Percentiles rank a stretch among this genome's conserved stretches.
Conservation (phyloP, 192 early-diverging fungal genomes). For the Coemansia sp. region DNA sequence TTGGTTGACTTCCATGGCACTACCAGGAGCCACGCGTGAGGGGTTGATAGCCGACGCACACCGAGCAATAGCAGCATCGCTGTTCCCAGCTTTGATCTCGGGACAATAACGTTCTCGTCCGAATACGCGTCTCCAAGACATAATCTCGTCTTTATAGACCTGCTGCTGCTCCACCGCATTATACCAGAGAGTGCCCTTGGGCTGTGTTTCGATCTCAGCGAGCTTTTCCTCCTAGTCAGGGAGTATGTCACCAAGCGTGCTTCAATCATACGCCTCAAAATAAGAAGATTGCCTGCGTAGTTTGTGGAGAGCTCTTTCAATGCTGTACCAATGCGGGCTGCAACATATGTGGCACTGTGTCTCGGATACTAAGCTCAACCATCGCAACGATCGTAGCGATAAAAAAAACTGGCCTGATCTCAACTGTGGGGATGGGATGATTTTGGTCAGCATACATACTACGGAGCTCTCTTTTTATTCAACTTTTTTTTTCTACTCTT, state of each 20-base stretch:
- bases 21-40: constrained; percentile 27
- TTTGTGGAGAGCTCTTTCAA: no score
- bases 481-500: constrained; percentile 7
- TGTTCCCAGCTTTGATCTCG: constrained; percentile 48
- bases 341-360: no score
- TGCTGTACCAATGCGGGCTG: no score
- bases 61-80: constrained; percentile 34
- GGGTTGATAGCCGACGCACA: constrained; percentile 23
- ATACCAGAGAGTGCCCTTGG: constrained; percentile 48
- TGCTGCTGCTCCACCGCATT: constrained; percentile 93
- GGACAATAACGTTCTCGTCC: constrained; percentile 48
- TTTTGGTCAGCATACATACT: neutral
- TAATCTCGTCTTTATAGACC: constrained; percentile 91
- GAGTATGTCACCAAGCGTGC: no score
- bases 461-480: neutral
- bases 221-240: no score
- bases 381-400: no score
- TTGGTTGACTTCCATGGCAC: constrained; percentile 46
- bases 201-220: no score
- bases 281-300: no score
- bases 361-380: no score
- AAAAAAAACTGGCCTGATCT: neutral
- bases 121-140: constrained; percentile 34
- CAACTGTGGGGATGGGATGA: neutral
- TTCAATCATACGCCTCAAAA: no score